These are phyloP conservation scores for Castanospermum australe DNA, from an alignment of 306 rosid genomes.

Conservation along the genomic window DNA sequence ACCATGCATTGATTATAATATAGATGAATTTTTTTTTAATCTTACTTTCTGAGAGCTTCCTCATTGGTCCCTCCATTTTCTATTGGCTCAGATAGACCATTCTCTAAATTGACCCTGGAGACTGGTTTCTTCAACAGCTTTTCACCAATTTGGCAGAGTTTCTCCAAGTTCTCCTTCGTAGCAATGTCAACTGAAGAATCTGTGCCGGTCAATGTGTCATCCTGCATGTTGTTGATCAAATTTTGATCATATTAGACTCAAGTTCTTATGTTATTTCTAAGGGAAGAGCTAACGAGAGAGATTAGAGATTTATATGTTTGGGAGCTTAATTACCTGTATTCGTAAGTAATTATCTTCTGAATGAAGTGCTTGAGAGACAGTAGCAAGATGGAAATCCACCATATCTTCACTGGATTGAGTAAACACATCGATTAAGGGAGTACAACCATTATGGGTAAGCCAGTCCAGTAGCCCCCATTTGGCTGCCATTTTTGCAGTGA, in stretches of 20 bases:
- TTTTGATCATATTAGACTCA: not conserved
- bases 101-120: constrained; percentile 45
- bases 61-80: constrained; percentile 38
- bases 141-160: constrained; percentile 32
- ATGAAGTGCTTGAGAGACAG: constrained; percentile 44
- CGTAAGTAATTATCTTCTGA: constrained; percentile 38
- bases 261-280: not conserved
- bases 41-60: constrained; percentile 46
- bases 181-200: constrained; percentile 44
- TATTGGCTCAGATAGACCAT: constrained; percentile 27
- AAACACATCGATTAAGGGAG: constrained; percentile 42
- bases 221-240: constrained; percentile 27
- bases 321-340: constrained; percentile 40
- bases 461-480: constrained; percentile 45
- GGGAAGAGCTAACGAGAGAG: no score
- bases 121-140: constrained; percentile 36
- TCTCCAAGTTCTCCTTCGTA: constrained; percentile 34
- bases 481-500: constrained; percentile 31
- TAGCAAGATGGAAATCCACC: constrained; percentile 45
- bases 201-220: constrained; percentile 41
- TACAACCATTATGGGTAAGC: constrained; percentile 29
- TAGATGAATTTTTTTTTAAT: not conserved
- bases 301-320: not conserved
- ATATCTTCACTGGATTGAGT: constrained; percentile 45
- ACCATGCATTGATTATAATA: not conserved